phyloP scores from a whole-genome alignment of 176 grass and related monocot species.

The Chrysopogon serrulatus region DNA sequence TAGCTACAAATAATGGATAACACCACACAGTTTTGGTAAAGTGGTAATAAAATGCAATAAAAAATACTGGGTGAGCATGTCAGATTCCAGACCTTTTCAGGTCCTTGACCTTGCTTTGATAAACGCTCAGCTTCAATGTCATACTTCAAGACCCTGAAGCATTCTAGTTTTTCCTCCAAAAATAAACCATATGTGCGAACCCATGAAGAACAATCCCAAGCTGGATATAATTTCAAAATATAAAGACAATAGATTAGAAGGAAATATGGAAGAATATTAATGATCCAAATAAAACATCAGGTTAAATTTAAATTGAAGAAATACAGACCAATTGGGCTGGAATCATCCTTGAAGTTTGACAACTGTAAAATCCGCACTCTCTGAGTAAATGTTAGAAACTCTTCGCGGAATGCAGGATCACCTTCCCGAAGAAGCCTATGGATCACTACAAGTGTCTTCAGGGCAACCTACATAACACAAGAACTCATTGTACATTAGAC shows the following conservation, averaged over 20 bases:
- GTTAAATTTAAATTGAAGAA: slow-evolving; percentile 4
- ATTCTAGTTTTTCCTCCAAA: slow-evolving; percentile 96
- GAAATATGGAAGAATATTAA: background rate
- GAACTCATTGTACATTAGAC: slow-evolving; percentile 16
- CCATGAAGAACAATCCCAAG: slow-evolving; percentile 96
- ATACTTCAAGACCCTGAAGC: slow-evolving; percentile 89
- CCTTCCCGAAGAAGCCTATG: slow-evolving; percentile 92
- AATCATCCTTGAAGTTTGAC: slow-evolving; percentile 97
- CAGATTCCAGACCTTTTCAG: slow-evolving; percentile 70
- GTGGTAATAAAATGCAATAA: background rate
- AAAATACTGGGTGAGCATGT: slow-evolving; percentile 7
- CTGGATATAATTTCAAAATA: slow-evolving; percentile 34
- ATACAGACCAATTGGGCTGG: slow-evolving; percentile 72
- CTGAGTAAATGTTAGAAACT: slow-evolving; percentile 87
- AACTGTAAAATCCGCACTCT: slow-evolving; percentile 76
- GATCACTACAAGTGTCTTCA: slow-evolving; percentile 91
- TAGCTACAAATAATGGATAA: background rate
- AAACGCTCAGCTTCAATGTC: slow-evolving; percentile 91
- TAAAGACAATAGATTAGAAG: slow-evolving; percentile 1
- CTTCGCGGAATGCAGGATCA: slow-evolving; percentile 85
- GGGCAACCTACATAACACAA: slow-evolving; percentile 63
- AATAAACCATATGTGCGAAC: slow-evolving; percentile 81
- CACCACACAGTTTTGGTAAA: background rate
- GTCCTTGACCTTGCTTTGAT: slow-evolving; percentile 58
- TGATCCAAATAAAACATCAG: background rate